Base-by-base conservation (phyloP, 2,329 filamentous ascomycete species). In the Monosporascus sp. region DNA sequence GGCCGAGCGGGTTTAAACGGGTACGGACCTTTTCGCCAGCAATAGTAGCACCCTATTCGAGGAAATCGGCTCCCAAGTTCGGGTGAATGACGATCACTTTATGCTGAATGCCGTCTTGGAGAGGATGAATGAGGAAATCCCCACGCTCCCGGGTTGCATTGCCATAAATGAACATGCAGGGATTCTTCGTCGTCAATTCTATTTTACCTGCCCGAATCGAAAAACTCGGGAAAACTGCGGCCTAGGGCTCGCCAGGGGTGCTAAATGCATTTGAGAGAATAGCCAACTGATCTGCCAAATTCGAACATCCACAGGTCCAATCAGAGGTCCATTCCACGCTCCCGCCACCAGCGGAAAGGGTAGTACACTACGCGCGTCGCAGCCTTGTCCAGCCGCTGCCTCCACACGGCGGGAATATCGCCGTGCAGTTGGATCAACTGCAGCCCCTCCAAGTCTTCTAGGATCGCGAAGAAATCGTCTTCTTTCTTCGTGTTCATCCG, bases 321-420 rank as follows among this genome's bases (percentile, higher is more conserved):
- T 31, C 27, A 31, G 9, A 9, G 9, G 3, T 31, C 31, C n/a
- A 55, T 48, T 7, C 62, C 60, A 3, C 57, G 58, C 49, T 67
- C 64, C 20, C 54, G 49, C 64, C 64, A 66, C 63, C 64, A 66
- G 27, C 58, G 59, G n/a, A 53, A 60, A 38, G 46, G 55, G 45
- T 58, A 38, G 20, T 45, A 50, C 22, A 64, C 51, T 17, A 63
- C 45, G 43, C 58, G 50, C 22, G 57, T n/a, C 11, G 37, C 37
- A 5, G 31, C 47, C 19, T 47, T 44, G n/a, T 56, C 51, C 4
- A 67, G 50, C 47, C 43, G 52, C 9, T 53, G 52, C 6, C 38
- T 54, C 64, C 63, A 66, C 20, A 52, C 50, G 0, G 47, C 20
- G 1, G 62, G 55, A 4, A 63, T 48, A 4, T 61, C 55, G 3